A percentile compares a stretch with the other conserved stretches of the same genome.
These are phyloP conservation scores for Venturia nashicola DNA, from an alignment of 2,329 filamentous ascomycete species.

Conservation along the genomic window DNA sequence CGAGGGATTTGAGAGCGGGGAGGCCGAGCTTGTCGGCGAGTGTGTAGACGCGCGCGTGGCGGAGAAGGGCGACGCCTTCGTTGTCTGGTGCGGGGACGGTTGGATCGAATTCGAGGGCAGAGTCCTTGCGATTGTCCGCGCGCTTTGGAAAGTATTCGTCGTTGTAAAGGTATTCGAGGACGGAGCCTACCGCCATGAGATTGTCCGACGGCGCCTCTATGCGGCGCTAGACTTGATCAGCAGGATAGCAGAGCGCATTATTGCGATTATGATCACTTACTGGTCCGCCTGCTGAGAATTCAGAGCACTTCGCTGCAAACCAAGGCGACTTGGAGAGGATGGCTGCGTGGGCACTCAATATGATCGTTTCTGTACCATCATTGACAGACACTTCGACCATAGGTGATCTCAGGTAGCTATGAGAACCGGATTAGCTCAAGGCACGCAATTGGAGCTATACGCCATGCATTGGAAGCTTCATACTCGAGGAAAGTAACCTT, in stretches of 20 bases:
- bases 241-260: not conserved
- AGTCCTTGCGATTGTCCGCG: slow-evolving; percentile 48
- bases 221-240: slow-evolving; percentile 38
- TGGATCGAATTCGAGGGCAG: slow-evolving; percentile 57
- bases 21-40: slow-evolving; percentile 66
- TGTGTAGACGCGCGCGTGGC: slow-evolving; percentile 82
- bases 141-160: slow-evolving; percentile 69
- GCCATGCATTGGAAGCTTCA: slow-evolving; percentile 12
- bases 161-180: slow-evolving; percentile 75
- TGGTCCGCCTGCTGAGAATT: slow-evolving; percentile 48
- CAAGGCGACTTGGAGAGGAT: slow-evolving; percentile 64
- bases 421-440: not conserved
- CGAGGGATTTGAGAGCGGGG: slow-evolving; percentile 56
- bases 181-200: slow-evolving; percentile 62
- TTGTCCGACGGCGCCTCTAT: slow-evolving; percentile 58
- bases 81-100: slow-evolving; percentile 56
- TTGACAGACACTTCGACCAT: slow-evolving; percentile 35
- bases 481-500: slow-evolving; percentile 35
- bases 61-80: slow-evolving; percentile 71
- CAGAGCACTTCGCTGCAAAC: slow-evolving; percentile 51
- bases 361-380: slow-evolving; percentile 43
- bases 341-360: slow-evolving; percentile 68
- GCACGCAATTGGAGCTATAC: not conserved
- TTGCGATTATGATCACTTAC: slow-evolving; percentile 33
- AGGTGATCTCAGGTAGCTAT: slow-evolving; percentile 35